Percentiles rank a stretch among this genome's conserved stretches.
Conservation (phyloP, 2,329 filamentous ascomycete genomes). For the Monascus ruber region DNA sequence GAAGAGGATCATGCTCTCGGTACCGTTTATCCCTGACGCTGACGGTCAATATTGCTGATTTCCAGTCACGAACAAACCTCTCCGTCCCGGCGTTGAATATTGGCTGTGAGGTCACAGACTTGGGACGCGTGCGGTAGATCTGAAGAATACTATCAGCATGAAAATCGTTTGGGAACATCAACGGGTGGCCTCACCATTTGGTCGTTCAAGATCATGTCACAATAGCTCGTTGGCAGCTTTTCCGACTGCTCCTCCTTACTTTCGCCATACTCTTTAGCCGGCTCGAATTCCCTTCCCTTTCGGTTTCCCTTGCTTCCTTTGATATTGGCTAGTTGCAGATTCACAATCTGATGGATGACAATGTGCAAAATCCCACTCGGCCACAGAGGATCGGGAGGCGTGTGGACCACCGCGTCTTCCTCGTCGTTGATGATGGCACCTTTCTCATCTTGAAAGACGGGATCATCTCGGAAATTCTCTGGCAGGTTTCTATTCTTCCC, state of each 20-base stretch:
- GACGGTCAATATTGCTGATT: constrained; percentile 72
- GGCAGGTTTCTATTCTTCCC: constrained; percentile 73
- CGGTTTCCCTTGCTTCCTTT: constrained; percentile 72
- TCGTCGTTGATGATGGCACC: constrained; percentile 59
- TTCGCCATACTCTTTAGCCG: constrained; percentile 73
- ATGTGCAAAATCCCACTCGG: constrained; percentile 80
- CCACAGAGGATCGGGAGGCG: constrained; percentile 92
- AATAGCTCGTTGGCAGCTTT: constrained; percentile 79
- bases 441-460: constrained; percentile 78
- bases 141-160: constrained; percentile 14
- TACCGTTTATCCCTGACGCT: constrained; percentile 82
- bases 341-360: constrained; percentile 88
- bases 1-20: constrained; percentile 84
- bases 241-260: constrained; percentile 73
- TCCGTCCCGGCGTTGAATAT: constrained; percentile 97
- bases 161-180: neutral
- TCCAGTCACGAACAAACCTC: constrained; percentile 85
- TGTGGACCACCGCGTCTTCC: constrained; percentile 78
- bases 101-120: constrained; percentile 85
- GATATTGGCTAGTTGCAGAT: constrained; percentile 81
- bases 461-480: constrained; percentile 58
- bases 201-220: constrained; percentile 83
- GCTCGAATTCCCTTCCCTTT: constrained; percentile 79
- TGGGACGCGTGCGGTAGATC: constrained; percentile 86
- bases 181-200: constrained; percentile 46